Evolutionary conservation across 2,329 filamentous ascomycete genomes (phyloP), one percentile per base, ranked within the genome.

Genomic region (Berkeleyomyces rouxiae): DNA sequence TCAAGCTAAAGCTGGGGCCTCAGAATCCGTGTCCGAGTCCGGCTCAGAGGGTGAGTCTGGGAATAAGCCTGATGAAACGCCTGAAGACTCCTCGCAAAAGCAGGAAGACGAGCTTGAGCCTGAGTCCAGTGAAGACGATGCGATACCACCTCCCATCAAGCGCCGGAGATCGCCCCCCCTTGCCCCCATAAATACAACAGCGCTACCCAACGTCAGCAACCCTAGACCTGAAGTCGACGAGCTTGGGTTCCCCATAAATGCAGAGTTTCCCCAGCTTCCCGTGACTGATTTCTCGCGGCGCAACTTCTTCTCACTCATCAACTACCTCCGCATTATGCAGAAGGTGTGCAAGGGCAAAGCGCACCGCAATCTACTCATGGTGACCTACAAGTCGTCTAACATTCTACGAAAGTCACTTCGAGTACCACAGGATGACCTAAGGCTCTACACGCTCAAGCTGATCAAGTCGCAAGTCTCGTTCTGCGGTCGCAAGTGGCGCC

Each of bases 401-500:
- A 95, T 96, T 68, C 81, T 99, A 36, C 87, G 90, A 68, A 96
- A 96, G 73, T 86, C 88, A 4, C 82, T 99, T 13, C 92, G 93
- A 68, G 87, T 96, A 31, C 92, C 92, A 0, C 90, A 99, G 70
- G 86, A 85, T 1, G 82, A 90, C 69, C 79, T 99, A 47, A 85
- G 93, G 4, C 84, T 96, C 51, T 97, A 97, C 76, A 96, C 93
- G 0, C 82, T 99, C 68, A 99, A 99, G 74, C 81, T 99, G 0
- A 97, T 97, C 84, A 99, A 99, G 74, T 93, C 90, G 65, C 93
- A 99, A 73, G 93, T 99, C 3, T 93, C 93, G 0, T 99, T 96
- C 77, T 97, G 92, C 73, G 92, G 93, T 31, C 86, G 93, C 51
- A 99, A 99, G 76, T 99, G 93, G 93, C 85, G 93, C 11, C 93